These are phyloP conservation scores for Croton laevigatus DNA, from an alignment of 441 rosid genomes.

Conservation along the genomic window DNA sequence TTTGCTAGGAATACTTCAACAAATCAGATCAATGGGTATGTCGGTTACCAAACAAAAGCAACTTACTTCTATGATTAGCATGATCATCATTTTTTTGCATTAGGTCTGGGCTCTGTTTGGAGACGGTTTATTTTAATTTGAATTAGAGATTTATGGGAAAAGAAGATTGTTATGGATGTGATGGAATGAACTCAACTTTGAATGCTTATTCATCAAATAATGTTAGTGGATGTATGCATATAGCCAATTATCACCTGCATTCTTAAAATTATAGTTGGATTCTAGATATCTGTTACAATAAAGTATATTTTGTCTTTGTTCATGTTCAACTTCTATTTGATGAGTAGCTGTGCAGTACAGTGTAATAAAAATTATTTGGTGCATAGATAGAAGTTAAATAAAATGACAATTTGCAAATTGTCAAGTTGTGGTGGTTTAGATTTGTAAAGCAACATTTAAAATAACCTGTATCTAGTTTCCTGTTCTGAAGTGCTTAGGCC, in stretches of 20 bases:
- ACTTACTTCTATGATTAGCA: slow-evolving; percentile 7
- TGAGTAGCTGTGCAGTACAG: neutral
- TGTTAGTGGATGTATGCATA: neutral
- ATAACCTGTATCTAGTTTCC: neutral
- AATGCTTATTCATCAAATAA: neutral
- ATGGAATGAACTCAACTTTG: neutral
- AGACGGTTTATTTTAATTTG: neutral
- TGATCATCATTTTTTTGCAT: neutral
- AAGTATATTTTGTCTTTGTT: neutral
- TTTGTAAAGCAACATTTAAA: neutral
- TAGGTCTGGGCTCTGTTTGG: slow-evolving; percentile 4
- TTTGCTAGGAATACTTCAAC: slow-evolving; percentile 79
- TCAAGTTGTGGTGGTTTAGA: neutral
- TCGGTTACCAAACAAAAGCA: slow-evolving; percentile 12
- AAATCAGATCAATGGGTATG: slow-evolving; percentile 89
- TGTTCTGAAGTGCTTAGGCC: neutral
- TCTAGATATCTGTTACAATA: neutral
- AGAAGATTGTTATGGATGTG: neutral
- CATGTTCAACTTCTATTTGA: neutral
- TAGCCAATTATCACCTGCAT: neutral
- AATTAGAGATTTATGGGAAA: neutral
- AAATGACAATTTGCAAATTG: neutral
- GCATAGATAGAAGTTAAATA: neutral
- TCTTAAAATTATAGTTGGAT: neutral
- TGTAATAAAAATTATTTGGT: neutral